These are phyloP conservation scores for Microbotryum saponariae DNA, from an alignment of 1,284 basidiomycete species.

Conservation along the genomic window DNA sequence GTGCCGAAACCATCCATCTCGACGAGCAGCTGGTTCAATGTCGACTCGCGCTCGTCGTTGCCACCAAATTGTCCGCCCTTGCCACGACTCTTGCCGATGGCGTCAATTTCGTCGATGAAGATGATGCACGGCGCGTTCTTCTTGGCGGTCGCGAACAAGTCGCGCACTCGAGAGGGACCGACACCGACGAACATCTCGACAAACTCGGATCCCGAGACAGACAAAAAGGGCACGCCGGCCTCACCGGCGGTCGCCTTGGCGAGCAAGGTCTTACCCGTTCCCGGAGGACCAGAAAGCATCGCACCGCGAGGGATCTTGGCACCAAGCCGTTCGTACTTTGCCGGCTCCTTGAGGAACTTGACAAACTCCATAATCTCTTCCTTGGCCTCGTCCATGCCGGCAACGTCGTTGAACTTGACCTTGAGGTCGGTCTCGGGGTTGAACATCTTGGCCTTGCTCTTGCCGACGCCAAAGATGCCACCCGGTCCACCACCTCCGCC, in stretches of 20 bases:
- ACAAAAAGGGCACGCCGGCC: conserved; percentile 93
- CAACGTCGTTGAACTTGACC: conserved; percentile 90
- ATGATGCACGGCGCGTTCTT: conserved; percentile 99
- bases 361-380: conserved; percentile 99
- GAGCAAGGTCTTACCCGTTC: conserved; percentile 95
- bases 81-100: conserved; percentile 90
- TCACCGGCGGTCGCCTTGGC: conserved; percentile 98
- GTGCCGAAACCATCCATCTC: conserved; percentile 99
- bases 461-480: conserved; percentile 95
- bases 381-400: conserved; percentile 99
- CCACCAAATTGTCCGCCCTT: conserved; percentile 82
- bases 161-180: conserved; percentile 91
- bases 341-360: conserved; percentile 94
- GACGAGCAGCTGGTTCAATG: conserved; percentile 93
- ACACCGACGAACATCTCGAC: conserved; percentile 99
- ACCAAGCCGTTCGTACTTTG: conserved; percentile 89
- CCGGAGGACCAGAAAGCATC: conserved; percentile 94
- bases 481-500: conserved; percentile 56
- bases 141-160: conserved; percentile 94
- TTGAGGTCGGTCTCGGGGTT: conserved; percentile 85
- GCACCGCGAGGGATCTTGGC: conserved; percentile 98
- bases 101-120: conserved; percentile 99
- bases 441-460: conserved; percentile 89
- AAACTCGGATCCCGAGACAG: conserved; percentile 97
- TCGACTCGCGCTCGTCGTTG: conserved; percentile 96